Base-by-base conservation (phyloP, 129 eudicot genomes). In the Flaveria ramosissima region DNA sequence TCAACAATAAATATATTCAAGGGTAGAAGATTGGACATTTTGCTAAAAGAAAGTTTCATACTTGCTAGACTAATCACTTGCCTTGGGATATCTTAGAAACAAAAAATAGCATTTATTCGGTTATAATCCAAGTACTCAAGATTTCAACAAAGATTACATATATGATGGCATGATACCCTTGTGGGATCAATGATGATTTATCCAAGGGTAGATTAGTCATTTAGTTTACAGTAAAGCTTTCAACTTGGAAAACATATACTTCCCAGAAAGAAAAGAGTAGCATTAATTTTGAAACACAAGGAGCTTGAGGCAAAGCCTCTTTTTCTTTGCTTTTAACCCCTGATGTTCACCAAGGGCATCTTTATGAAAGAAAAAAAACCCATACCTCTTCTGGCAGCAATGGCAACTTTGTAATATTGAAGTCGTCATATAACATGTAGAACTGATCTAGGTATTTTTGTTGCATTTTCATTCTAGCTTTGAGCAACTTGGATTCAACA, bases 381-480 rank as follows among this genome's bases (percentile, higher is more conserved):
- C 2, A 24, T 75, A 95, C 99, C 97, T 91, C 99, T 83, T 91
- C 94, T 12, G 94, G 96, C 64, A 91, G 85, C 82, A 95, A 83
- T 1, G 99, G 96, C 83, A 95, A 69, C 78, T 89, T 95, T 2
- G 97, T 91, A 43, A 95, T 95, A 77, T 91, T 73, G 74, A 95
- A 91, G 55, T 95, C 99, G 17, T 95, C 99, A 41, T 95, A 95
- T 70, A 95, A 78, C 94, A 89, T 85, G 84, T 95, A 92, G 75
- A 95, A 95, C 74, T 95, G 99, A 84, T 95, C 95, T 36, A 95
- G 84, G 82, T 91, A 95, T 26, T 90, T 91, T 84, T 88, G 92
- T 84, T 95, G 97, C 99, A 95, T 95, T 78, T 83, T 80, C 97
- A 91, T 92, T 86, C 99, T 89, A 83, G 97, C 99, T 85, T 88